A percentile compares a stretch with the other conserved stretches of the same genome.
Evolutionary conservation across 2,329 filamentous ascomycete species (phyloP).

Genomic region (Alternaria solani): DNA sequence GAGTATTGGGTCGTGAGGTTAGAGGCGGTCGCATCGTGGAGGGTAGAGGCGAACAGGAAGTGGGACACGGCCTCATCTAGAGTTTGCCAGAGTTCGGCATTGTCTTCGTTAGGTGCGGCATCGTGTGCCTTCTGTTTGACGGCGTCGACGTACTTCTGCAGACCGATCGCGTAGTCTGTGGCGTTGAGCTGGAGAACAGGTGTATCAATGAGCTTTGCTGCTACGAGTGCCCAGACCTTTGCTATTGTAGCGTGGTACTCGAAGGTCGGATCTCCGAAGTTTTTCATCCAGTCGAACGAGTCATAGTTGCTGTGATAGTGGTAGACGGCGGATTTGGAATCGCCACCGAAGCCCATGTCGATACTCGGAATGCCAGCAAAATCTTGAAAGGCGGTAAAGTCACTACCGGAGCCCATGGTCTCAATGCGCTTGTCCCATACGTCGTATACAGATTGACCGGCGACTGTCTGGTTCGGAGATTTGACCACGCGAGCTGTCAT

Average conservation of each 20-base stretch:
- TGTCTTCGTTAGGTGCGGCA: constrained; percentile 10
- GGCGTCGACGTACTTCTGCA: constrained; percentile 54
- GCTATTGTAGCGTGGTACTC: constrained; percentile 64
- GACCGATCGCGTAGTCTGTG: constrained; percentile 55
- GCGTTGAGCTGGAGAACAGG: constrained; percentile 59
- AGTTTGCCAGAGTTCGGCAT: constrained; percentile 52
- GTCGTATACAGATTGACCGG: constrained; percentile 74
- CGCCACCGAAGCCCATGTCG: constrained; percentile 56
- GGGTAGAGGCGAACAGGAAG: constrained; percentile 58
- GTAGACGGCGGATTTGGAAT: constrained; percentile 62
- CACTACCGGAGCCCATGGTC: constrained; percentile 63
- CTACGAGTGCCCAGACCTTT: constrained; percentile 56
- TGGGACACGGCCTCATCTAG: constrained; percentile 60
- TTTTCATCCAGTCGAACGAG: constrained; percentile 83
- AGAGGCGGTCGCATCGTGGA: constrained; percentile 62
- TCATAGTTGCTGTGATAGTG: constrained; percentile 89
- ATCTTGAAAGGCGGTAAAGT: constrained; percentile 63
- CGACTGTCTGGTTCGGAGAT: constrained; percentile 73
- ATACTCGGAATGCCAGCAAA: constrained; percentile 60
- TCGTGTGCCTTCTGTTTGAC: constrained; percentile 49
- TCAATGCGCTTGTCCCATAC: constrained; percentile 63
- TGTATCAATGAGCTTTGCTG: constrained; percentile 57
- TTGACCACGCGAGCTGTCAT: constrained; percentile 39
- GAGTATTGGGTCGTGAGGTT: constrained; percentile 58
- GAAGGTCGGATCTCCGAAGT: constrained; percentile 72